A percentile compares a stretch with the other conserved stretches of the same genome.
These are phyloP conservation scores for Gossypium aridum DNA, from an alignment of 441 rosid genomes.

Conservation along the genomic window DNA sequence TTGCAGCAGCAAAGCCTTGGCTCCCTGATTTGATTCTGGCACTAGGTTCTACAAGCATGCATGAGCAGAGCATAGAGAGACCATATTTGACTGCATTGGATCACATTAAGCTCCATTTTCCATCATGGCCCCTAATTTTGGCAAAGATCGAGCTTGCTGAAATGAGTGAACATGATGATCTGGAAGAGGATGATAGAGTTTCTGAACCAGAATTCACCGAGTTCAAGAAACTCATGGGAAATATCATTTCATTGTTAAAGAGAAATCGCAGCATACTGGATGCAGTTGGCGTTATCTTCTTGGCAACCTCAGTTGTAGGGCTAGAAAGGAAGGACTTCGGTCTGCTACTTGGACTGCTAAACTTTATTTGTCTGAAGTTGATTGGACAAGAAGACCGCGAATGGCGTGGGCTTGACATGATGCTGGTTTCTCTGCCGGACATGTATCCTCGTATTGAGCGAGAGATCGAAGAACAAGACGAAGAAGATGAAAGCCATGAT, in stretches of 20 bases:
- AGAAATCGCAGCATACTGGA: constrained; percentile 42
- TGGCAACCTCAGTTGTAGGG: constrained; percentile 41
- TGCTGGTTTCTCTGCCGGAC: constrained; percentile 61
- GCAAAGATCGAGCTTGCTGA: constrained; percentile 52
- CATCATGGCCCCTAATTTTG: constrained; percentile 57
- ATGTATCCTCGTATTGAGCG: constrained; percentile 59
- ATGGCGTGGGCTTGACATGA: constrained; percentile 63
- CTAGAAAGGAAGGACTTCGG: constrained; percentile 54
- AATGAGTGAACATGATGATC: constrained; percentile 18
- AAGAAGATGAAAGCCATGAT: constrained; percentile 34
- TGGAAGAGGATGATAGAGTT: constrained; percentile 30
- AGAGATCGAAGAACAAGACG: constrained; percentile 47
- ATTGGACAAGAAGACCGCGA: constrained; percentile 47
- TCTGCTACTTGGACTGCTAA: constrained; percentile 49
- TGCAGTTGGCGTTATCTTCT: constrained; percentile 50
- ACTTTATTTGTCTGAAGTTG: constrained; percentile 53
- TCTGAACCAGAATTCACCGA: constrained; percentile 32
- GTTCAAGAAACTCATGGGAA: constrained; percentile 38
- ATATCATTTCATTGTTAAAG: constrained; percentile 38
- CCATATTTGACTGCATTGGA: constrained; percentile 24
- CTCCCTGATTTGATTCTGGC: constrained; percentile 85
- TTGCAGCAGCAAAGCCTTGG: constrained; percentile 64
- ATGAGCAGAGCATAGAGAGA: constrained; percentile 29
- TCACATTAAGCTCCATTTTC: constrained; percentile 39
- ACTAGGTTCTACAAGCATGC: constrained; percentile 50